Evolutionary conservation across 805 yeast species (phyloP), one percentile per base, ranked within the genome.

Genomic region (Metschnikowia gelsemii): DNA sequence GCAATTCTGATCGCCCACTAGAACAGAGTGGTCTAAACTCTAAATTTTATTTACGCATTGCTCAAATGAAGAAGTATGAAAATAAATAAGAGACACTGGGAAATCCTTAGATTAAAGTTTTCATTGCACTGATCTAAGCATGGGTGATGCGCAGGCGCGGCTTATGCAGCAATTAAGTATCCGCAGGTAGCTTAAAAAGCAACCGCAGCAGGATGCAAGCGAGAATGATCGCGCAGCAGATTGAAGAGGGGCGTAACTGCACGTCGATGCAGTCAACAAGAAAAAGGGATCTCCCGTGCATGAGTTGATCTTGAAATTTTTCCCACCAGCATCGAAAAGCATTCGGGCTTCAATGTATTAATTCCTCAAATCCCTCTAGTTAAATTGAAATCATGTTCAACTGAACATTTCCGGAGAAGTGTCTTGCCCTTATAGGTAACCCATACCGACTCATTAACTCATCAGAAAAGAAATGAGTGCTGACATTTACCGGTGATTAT

Each of bases 221-320:
- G 19, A 25, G 18, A 21, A 16, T 26, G n/a, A n/a, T n/a, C n/a
- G 32, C 38, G 38, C 38, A 27, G 38, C 26, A 35, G 13, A 23
- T 11, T 8, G 32, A 13, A 19, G n/a, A 12, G 23, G 19, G 31
- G 18, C 27, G 17, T 26, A 17, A n/a, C 41, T 38, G 41, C 36
- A 32, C 35, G 21, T 31, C 13, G 21, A 16, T 17, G 32, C 32
- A 26, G 20, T 20, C 20, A 18, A 23, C 17, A 24, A 25, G 8
- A 17, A 4, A 31, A 12, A 30, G 30, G n/a, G 30, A 30, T 30
- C 40, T 12, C 35, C 30, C 22, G 20, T 17, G 35, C 34, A 29
- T 37, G 14, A 14, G 8, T 18, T 21, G 17, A 32, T 4, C 19
- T 22, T 22, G 25, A 7, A 7, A 11, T 22, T 22, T 22, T 22